These are phyloP conservation scores for Penicillium vulpinum DNA, from an alignment of 2,329 filamentous ascomycete species.

Conservation along the genomic window DNA sequence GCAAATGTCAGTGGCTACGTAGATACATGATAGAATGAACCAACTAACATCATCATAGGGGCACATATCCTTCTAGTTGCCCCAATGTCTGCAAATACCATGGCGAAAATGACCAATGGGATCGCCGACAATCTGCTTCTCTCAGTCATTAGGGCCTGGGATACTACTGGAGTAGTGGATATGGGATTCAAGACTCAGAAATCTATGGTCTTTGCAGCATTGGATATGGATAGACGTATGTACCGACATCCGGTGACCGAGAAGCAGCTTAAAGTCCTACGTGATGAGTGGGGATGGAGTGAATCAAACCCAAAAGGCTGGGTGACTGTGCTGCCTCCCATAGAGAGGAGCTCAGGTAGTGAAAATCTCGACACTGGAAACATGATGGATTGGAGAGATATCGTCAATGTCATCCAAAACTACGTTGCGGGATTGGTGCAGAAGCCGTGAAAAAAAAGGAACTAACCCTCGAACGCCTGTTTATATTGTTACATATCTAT, in stretches of 20 bases:
- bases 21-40: background rate
- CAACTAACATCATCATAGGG: conserved; percentile 49
- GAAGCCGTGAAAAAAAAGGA: background rate
- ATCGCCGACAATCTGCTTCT: conserved; percentile 73
- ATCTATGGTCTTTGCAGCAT: conserved; percentile 72
- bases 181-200: conserved; percentile 36
- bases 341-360: conserved; percentile 78
- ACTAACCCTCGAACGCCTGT: background rate
- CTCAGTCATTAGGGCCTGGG: conserved; percentile 83
- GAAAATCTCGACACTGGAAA: conserved; percentile 79
- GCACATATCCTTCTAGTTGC: conserved; percentile 77
- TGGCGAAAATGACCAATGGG: conserved; percentile 80
- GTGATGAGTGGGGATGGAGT: conserved; percentile 69
- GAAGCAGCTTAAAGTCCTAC: conserved; percentile 67
- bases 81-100: conserved; percentile 77
- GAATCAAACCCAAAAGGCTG: conserved; percentile 47
- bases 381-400: conserved; percentile 78
- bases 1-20: conserved; percentile 46
- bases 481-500: conserved; percentile 10
- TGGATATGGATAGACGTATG: conserved; percentile 89
- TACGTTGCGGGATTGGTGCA: conserved; percentile 14
- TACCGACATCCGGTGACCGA: conserved; percentile 80
- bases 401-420: conserved; percentile 66
- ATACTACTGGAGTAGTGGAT: conserved; percentile 66
- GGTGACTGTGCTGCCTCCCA: conserved; percentile 72